Percentiles rank a stretch among this genome's conserved stretches.
Evolutionary conservation across 371 early-diverging fungal species (phyloP).

Genomic region (Mucor velutinosus): DNA sequence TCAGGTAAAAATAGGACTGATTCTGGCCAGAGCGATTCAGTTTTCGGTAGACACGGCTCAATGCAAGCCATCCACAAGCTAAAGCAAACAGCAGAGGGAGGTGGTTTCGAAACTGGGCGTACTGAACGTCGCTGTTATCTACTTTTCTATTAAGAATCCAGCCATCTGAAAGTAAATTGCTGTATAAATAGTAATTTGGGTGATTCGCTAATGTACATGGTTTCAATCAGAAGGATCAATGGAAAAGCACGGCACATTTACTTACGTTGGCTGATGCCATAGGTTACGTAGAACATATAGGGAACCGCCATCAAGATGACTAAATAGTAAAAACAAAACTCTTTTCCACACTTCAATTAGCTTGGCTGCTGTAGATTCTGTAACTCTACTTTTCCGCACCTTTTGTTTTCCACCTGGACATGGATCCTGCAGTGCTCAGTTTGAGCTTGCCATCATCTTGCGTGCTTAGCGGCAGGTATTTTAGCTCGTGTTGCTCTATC

Average conservation of each 20-base stretch:
- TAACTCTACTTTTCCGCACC: conserved; percentile 16
- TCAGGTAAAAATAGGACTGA: conserved; percentile 48
- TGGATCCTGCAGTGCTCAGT: neutral
- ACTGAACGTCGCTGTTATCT: conserved; percentile 90
- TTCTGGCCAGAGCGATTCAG: neutral
- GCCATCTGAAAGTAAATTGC: conserved; percentile 60
- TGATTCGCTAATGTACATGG: conserved; percentile 15
- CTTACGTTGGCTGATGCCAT: conserved; percentile 61
- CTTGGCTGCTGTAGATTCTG: neutral
- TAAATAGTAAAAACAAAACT: conserved; percentile 79
- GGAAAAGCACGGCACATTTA: neutral
- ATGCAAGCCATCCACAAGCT: conserved; percentile 48
- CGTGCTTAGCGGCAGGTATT: neutral
- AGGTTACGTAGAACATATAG: conserved; percentile 69
- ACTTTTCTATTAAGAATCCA: conserved; percentile 67
- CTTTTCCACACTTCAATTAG: conserved; percentile 22
- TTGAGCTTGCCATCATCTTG: conserved; percentile 1
- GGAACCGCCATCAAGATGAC: conserved; percentile 57
- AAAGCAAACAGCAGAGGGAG: conserved; percentile 62
- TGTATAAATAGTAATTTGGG: conserved; percentile 62
- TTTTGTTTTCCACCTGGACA: conserved; percentile 43
- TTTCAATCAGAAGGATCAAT: neutral
- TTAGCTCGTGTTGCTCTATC: neutral
- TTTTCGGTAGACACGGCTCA: conserved; percentile 26
- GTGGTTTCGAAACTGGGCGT: conserved; percentile 76